phyloP scores from a whole-genome alignment of 2,329 filamentous ascomycete species.

The Neonectria magnoliae region DNA sequence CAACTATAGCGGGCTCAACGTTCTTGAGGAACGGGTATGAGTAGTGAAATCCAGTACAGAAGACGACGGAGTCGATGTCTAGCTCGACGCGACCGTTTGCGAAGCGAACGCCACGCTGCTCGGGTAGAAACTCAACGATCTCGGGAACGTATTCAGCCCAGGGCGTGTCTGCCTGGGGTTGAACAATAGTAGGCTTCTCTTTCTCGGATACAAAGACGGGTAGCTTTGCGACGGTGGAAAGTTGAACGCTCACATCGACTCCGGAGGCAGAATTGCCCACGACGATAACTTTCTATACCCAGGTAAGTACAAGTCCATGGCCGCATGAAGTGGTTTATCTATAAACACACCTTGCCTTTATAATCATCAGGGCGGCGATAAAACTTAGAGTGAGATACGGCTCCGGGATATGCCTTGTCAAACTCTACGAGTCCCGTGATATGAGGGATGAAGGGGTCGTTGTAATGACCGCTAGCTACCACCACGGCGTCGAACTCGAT shows the following conservation, averaged over 20 bases:
- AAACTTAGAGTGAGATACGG: constrained; percentile 72
- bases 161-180: constrained; percentile 38
- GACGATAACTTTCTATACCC: constrained; percentile 70
- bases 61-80: constrained; percentile 77
- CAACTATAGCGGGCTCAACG: constrained; percentile 60
- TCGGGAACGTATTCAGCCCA: constrained; percentile 51
- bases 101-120: constrained; percentile 67
- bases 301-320: background rate
- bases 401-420: constrained; percentile 58
- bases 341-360: constrained; percentile 42
- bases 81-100: constrained; percentile 69
- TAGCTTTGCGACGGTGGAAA: constrained; percentile 61
- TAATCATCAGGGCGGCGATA: constrained; percentile 62
- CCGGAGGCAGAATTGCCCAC: constrained; percentile 79
- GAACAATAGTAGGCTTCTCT: constrained; percentile 42
- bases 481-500: constrained; percentile 69
- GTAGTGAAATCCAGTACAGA: constrained; percentile 89
- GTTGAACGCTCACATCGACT: constrained; percentile 74
- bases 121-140: constrained; percentile 57
- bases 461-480: constrained; percentile 71
- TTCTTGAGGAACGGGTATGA: constrained; percentile 74
- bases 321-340: too few species aligned
- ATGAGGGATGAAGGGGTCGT: constrained; percentile 66
- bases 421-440: constrained; percentile 66
- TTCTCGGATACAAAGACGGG: constrained; percentile 67